Evolutionary conservation across 768 basidiomycete species (phyloP).

Genomic region (Boletus rubescentipes): DNA sequence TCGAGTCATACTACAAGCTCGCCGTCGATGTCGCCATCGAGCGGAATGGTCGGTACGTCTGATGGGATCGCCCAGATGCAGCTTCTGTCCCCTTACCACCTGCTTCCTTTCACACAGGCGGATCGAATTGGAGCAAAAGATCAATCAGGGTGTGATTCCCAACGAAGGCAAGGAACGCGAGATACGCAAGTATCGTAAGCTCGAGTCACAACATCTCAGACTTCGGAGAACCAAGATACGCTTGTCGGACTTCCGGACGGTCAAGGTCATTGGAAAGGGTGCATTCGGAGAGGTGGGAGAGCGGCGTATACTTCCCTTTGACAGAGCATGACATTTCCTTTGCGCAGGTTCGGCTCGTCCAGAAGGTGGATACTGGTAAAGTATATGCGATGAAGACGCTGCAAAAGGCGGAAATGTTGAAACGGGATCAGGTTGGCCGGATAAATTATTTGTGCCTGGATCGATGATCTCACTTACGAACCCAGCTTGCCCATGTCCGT

Average conservation of each 20-base stretch:
- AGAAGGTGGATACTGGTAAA: constrained; percentile 96
- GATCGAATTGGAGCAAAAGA: constrained; percentile 83
- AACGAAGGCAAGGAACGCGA: constrained; percentile 88
- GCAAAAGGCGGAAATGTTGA: constrained; percentile 98
- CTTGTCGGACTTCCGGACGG: constrained; percentile 88
- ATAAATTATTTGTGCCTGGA: neutral
- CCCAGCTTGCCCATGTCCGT: constrained; percentile 92
- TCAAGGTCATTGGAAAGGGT: constrained; percentile 98
- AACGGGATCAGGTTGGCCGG: constrained; percentile 86
- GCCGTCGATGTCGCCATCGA: constrained; percentile 97
- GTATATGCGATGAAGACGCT: constrained; percentile 99
- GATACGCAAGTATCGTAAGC: constrained; percentile 80
- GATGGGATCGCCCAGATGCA: neutral
- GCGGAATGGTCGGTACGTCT: constrained; percentile 79
- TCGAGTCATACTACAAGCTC: constrained; percentile 97
- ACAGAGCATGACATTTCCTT: constrained; percentile 5
- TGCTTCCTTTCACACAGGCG: constrained; percentile 49
- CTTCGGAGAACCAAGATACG: constrained; percentile 92
- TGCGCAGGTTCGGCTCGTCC: constrained; percentile 83
- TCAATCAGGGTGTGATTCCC: constrained; percentile 69
- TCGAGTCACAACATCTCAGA: constrained; percentile 88
- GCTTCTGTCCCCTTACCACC: constrained; percentile 2
- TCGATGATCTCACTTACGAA: constrained; percentile 7
- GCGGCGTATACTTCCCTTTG: neutral
- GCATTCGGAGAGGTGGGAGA: constrained; percentile 89